Evolutionary conservation across 768 basidiomycete species (phyloP).

Genomic region (Suillus weaverae): DNA sequence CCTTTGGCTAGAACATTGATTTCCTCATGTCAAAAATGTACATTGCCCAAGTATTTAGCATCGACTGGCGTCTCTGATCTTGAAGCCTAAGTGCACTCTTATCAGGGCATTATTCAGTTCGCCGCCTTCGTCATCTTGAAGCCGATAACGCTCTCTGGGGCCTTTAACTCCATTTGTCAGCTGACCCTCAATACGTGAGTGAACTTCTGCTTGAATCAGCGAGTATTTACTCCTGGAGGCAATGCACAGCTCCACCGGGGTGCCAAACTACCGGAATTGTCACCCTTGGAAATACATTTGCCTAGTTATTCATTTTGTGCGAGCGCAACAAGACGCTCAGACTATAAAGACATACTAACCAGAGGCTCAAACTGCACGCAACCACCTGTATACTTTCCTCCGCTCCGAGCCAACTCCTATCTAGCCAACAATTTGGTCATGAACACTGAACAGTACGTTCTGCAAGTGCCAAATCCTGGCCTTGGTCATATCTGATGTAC

Average conservation of each 20-base stretch:
- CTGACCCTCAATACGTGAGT: background rate
- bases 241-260: too few relatives aligned
- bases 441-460: slow-evolving; percentile 48
- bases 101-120: background rate
- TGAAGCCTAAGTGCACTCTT: background rate
- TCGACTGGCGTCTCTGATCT: background rate
- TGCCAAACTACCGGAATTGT: background rate
- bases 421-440: slow-evolving; percentile 22
- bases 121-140: background rate
- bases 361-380: background rate
- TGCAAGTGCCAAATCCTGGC: background rate
- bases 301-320: background rate
- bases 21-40: background rate
- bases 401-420: background rate
- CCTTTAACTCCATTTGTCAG: background rate
- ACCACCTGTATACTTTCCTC: background rate
- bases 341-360: background rate
- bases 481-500: background rate
- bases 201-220: background rate
- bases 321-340: background rate
- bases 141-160: background rate
- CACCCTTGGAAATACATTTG: background rate
- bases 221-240: background rate
- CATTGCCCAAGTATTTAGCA: background rate
- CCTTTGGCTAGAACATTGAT: background rate